These are phyloP conservation scores for Nephromyces sp. DNA, from an alignment of 169 alveolate species.

Conservation along the genomic window DNA sequence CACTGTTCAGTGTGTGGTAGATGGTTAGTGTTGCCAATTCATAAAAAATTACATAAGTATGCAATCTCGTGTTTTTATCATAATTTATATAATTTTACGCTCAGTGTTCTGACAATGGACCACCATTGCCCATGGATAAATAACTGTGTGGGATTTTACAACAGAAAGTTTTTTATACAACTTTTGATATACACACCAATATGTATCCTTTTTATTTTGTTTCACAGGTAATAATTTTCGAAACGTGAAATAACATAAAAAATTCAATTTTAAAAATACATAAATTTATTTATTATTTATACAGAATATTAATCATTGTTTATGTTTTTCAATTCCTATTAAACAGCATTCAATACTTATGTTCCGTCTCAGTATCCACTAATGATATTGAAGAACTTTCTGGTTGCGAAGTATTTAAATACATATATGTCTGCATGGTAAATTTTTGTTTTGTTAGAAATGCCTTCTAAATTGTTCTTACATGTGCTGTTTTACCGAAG, in stretches of 20 bases:
- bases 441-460: no score
- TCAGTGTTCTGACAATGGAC: slow-evolving; percentile 87
- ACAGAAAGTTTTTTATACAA: slow-evolving; percentile 86
- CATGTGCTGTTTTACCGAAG: no score
- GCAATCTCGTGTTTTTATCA: background rate
- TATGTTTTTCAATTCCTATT: slow-evolving; percentile 11
- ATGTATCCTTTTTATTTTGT: slow-evolving; percentile 18
- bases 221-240: background rate
- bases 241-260: background rate
- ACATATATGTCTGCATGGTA: slow-evolving; percentile 25
- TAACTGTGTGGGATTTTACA: slow-evolving; percentile 93
- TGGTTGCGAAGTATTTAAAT: slow-evolving; percentile 20
- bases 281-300: background rate
- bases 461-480: no score
- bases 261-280: background rate
- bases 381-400: slow-evolving; percentile 28
- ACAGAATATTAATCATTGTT: background rate
- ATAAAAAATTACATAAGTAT: no score
- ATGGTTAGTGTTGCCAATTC: slow-evolving; percentile 44
- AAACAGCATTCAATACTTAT: slow-evolving; percentile 7
- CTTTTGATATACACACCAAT: slow-evolving; percentile 73
- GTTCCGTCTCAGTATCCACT: slow-evolving; percentile 17
- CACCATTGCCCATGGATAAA: slow-evolving; percentile 98
- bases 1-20: slow-evolving; percentile 93
- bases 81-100: background rate